Evolutionary conservation across 2,329 filamentous ascomycete genomes (phyloP), one percentile per base, ranked within the genome.

Genomic region (Exophiala sp.): DNA sequence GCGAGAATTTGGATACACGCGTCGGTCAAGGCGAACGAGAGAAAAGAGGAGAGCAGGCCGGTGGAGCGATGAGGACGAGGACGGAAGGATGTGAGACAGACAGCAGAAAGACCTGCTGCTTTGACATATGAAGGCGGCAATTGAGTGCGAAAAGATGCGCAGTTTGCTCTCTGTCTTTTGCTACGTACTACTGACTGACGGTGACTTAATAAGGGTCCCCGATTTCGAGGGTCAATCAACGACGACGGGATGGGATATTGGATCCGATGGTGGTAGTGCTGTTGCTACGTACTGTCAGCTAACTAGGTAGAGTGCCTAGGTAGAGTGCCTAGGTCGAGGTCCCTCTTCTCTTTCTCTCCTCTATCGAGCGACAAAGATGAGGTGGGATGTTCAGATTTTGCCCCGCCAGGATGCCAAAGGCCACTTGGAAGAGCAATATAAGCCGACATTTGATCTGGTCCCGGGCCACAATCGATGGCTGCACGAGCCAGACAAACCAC

Each of bases 61-160:
- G 48, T 45, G 45, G 52, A 55, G 52, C 41, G 44, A 40, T 32
- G 24, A 45, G 40, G 37, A 41, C 18, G 29, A 27, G 40, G 37
- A 41, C 18, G 29, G 32, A 40, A 30, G 37, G 18, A 43, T 41
- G 41, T 55, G 48, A 55, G 44, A 51, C 45, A 43, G 42, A 32
- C 37, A 43, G 24, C 41, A 32, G 40, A 27, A 21, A 50, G 22
- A 40, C 38, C 32, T 41, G 22, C 18, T 34, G 24, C 19, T n/a
- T 14, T 47, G 43, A 46, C 52, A 54, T 50, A 54, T 54, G 52
- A 54, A 50, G 45, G 39, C 32, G 23, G 40, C 23, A 30, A 44
- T 14, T 23, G 30, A 34, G 30, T 8, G 30, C n/a, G n/a, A n/a
- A n/a, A n/a, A n/a, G n/a, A n/a, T n/a, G n/a, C n/a, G n/a, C n/a